Conservation (phyloP, 192 early-diverging fungal species). For the Coemansia sp. region DNA sequence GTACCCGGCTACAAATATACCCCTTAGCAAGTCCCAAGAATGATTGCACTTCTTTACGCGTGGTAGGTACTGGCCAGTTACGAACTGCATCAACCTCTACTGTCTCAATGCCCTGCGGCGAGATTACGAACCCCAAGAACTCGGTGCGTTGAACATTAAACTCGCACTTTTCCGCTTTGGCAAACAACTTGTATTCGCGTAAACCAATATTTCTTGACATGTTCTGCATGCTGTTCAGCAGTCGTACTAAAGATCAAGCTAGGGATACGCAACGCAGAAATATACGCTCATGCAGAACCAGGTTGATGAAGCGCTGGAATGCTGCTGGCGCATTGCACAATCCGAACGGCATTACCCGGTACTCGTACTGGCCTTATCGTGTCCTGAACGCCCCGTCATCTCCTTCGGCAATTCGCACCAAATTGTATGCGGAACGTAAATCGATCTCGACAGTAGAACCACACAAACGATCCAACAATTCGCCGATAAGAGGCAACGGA, state of each 20-base stretch:
- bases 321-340: constrained; percentile 59
- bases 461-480: constrained; percentile 31
- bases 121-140: constrained; percentile 9
- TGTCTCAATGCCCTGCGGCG: neutral
- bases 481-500: constrained; percentile 51
- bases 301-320: constrained; percentile 55
- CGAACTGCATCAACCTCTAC: constrained; percentile 5
- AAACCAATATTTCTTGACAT: neutral
- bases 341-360: constrained; percentile 60
- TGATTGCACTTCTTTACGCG: neutral
- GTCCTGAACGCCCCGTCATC: constrained; percentile 48
- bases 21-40: constrained; percentile 32
- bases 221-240: neutral
- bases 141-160: constrained; percentile 1
- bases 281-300: constrained; percentile 15
- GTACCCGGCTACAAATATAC: constrained; percentile 7
- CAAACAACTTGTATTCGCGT: neutral
- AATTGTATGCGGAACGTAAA: constrained; percentile 41
- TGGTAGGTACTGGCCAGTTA: neutral
- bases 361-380: constrained; percentile 47
- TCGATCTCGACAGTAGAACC: constrained; percentile 41
- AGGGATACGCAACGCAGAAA: constrained; percentile 12
- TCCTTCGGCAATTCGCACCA: constrained; percentile 25
- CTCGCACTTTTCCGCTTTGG: constrained; percentile 8
- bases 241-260: neutral